Percentiles rank a stretch among this genome's conserved stretches.
Evolutionary conservation across 225 moss, liverwort and hornwort genomes (phyloP).

Genomic region (Climacium dendroides): DNA sequence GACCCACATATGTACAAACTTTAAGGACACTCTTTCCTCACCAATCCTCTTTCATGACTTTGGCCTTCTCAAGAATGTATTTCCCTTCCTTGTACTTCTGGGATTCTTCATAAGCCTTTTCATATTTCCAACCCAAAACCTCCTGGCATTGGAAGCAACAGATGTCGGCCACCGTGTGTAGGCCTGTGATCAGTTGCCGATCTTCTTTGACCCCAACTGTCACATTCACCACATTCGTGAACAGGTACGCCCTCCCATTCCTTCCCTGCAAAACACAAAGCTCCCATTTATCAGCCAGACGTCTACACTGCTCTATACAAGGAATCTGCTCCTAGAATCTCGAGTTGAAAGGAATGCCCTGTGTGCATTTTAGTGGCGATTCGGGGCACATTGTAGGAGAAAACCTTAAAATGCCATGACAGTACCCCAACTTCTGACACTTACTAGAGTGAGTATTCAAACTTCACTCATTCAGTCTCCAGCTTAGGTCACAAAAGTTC

Average conservation of each 20-base stretch:
- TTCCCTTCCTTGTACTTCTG: conserved; percentile 99
- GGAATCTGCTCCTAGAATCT: neutral
- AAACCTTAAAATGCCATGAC: neutral
- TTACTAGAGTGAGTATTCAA: neutral
- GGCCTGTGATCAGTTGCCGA: conserved; percentile 73
- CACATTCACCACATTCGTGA: conserved; percentile 88
- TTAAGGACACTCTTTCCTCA: neutral
- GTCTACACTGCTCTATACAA: neutral
- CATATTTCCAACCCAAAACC: conserved; percentile 96
- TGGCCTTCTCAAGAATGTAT: conserved; percentile 89
- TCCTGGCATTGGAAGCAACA: conserved; percentile 87
- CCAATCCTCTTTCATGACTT: conserved; percentile 98
- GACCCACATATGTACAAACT: conserved; percentile 2
- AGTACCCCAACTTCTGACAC: neutral
- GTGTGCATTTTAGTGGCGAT: neutral
- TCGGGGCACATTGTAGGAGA: no score
- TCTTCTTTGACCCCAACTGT: conserved; percentile 78
- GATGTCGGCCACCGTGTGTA: conserved; percentile 94
- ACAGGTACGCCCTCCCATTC: conserved; percentile 93
- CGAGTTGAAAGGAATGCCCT: no score
- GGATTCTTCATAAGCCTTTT: conserved; percentile 84
- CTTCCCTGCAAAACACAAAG: conserved; percentile 53
- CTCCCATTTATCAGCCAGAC: neutral
- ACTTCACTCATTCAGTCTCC: neutral
- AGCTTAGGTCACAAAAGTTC: neutral